Percentiles rank a stretch among this genome's conserved stretches.
Conservation (phyloP, 805 yeast species). For the Hemisphaericaspora nanyangensis region DNA sequence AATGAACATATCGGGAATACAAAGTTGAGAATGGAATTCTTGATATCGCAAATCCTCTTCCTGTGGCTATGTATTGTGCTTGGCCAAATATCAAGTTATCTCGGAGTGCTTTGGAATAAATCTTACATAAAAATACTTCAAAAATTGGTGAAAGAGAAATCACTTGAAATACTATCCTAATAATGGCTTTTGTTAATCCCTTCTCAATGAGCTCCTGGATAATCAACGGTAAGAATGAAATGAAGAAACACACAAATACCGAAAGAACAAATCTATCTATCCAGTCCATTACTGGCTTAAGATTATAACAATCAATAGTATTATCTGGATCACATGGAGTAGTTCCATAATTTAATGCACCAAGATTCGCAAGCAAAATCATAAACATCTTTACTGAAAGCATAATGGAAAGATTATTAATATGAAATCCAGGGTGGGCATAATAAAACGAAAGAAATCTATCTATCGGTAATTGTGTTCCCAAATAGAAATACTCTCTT, state of each 20-base stretch:
- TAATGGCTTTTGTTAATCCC: conserved; percentile 71
- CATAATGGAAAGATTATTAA: conserved; percentile 84
- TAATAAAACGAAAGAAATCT: conserved; percentile 88
- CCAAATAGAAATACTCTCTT: conserved; percentile 86
- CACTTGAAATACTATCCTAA: conserved; percentile 71
- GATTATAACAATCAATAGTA: conserved; percentile 71
- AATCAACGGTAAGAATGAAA: conserved; percentile 82
- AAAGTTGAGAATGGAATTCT: conserved; percentile 68
- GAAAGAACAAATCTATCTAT: conserved; percentile 83
- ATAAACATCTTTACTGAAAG: conserved; percentile 85
- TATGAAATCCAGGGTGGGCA: conserved; percentile 96
- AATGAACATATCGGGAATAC: conserved; percentile 71
- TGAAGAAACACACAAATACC: conserved; percentile 87
- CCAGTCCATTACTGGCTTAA: conserved; percentile 88
- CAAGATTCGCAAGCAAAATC: conserved; percentile 73
- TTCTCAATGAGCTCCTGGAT: conserved; percentile 87
- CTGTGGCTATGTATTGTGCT: conserved; percentile 88
- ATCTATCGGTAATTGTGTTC: conserved; percentile 85
- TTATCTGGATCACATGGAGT: conserved; percentile 53
- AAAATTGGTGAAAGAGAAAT: conserved; percentile 83
- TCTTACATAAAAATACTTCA: conserved; percentile 93
- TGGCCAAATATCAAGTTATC: conserved; percentile 85
- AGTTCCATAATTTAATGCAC: conserved; percentile 71
- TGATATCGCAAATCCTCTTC: conserved; percentile 89
- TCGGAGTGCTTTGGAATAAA: conserved; percentile 74